A percentile compares a stretch with the other conserved stretches of the same genome.
Conservation (phyloP, 768 basidiomycete species). For the Mycena venus region DNA sequence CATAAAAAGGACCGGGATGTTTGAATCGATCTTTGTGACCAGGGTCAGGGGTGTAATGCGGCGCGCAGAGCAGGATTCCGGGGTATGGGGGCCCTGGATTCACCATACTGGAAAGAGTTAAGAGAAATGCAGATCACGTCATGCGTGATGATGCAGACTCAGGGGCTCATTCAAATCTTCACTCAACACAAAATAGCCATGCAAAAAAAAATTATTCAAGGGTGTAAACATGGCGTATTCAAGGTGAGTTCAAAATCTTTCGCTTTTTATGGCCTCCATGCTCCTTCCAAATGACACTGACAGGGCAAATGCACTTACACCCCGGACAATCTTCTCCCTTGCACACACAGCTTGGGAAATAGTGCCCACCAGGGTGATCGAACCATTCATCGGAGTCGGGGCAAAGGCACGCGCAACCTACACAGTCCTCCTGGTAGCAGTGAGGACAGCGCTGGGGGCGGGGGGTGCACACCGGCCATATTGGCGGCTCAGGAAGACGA, state of each 20-base stretch:
- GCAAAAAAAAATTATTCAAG: no score
- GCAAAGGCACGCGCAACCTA: not conserved
- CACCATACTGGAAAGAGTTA: no score
- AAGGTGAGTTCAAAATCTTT: not conserved
- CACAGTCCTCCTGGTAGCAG: not conserved
- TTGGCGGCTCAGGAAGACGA: no score
- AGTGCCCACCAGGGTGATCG: not conserved
- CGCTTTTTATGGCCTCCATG: no score
- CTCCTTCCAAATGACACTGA: no score
- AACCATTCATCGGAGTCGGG: not conserved
- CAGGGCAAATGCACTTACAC: no score
- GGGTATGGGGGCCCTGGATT: not conserved
- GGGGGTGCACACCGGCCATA: no score
- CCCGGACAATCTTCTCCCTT: not conserved
- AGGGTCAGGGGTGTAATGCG: not conserved
- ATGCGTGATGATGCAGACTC: no score
- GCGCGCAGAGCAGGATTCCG: not conserved
- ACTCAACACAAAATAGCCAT: no score
- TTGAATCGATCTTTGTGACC: not conserved
- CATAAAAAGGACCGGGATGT: no score
- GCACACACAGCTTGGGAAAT: not conserved
- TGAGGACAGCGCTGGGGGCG: not conserved
- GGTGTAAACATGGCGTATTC: not conserved
- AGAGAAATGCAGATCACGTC: no score
- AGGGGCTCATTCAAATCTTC: no score